These are phyloP conservation scores for Hyaloscypha hepaticicola DNA, from an alignment of 495 filamentous ascomycete genomes.

Conservation along the genomic window DNA sequence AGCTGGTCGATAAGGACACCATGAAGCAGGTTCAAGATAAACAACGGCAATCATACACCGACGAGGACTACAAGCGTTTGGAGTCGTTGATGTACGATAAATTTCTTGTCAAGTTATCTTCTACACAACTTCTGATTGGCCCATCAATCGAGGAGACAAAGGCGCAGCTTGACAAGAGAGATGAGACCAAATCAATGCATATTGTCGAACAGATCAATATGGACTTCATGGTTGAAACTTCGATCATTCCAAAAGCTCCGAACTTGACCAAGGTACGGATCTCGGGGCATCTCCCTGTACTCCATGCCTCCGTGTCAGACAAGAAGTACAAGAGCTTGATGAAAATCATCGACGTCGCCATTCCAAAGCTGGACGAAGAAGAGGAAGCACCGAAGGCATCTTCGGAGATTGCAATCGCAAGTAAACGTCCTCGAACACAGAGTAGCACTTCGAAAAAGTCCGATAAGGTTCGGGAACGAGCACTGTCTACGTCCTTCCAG, in stretches of 20 bases:
- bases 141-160: slow-evolving; percentile 91
- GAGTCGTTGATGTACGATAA: slow-evolving; percentile 95
- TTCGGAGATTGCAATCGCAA: neutral
- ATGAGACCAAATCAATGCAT: slow-evolving; percentile 73
- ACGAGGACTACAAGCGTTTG: slow-evolving; percentile 81
- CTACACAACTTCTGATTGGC: slow-evolving; percentile 92
- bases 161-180: slow-evolving; percentile 70
- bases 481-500: slow-evolving; percentile 58
- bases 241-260: slow-evolving; percentile 89
- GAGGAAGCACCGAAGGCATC: slow-evolving; percentile 28
- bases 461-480: slow-evolving; percentile 11
- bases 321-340: slow-evolving; percentile 95
- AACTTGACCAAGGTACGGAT: slow-evolving; percentile 91
- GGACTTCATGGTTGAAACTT: slow-evolving; percentile 87
- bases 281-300: slow-evolving; percentile 85
- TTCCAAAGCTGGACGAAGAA: slow-evolving; percentile 74
- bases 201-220: slow-evolving; percentile 96
- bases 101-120: slow-evolving; percentile 86
- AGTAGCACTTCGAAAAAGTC: slow-evolving; percentile 22
- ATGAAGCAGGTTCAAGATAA: slow-evolving; percentile 87
- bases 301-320: slow-evolving; percentile 89
- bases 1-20: slow-evolving; percentile 86
- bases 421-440: slow-evolving; percentile 25
- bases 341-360: slow-evolving; percentile 92
- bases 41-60: slow-evolving; percentile 82